These are phyloP conservation scores for Brassica balearica DNA, from an alignment of 441 rosid genomes.

Conservation along the genomic window DNA sequence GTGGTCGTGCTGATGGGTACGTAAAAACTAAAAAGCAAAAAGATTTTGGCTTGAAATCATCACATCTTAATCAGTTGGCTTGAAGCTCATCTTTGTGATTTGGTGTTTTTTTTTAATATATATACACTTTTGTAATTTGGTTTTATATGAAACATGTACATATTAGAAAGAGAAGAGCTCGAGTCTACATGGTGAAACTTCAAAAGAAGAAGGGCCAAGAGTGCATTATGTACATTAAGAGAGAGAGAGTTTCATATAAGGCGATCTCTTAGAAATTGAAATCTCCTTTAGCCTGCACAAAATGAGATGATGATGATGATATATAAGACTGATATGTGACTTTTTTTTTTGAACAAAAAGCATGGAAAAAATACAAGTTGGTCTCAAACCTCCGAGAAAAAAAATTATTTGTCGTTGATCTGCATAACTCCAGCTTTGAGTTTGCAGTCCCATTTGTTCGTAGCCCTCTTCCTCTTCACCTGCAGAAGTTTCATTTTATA, in stretches of 20 bases:
- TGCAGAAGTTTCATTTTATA: neutral
- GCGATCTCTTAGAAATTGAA: conserved; percentile 21
- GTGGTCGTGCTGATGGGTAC: no score
- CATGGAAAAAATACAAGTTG: neutral
- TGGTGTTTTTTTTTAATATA: no score
- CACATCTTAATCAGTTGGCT: neutral
- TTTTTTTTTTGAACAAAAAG: neutral
- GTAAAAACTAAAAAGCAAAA: no score
- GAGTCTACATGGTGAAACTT: neutral
- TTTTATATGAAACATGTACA: neutral
- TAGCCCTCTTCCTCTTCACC: conserved; percentile 14
- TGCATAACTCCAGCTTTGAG: conserved; percentile 24
- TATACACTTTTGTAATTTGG: no score
- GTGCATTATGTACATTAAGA: neutral
- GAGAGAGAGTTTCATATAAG: neutral
- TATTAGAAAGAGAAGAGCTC: conserved; percentile 3
- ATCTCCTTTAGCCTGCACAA: conserved; percentile 32
- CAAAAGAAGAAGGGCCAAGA: neutral
- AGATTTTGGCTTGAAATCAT: neutral
- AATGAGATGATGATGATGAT: no score
- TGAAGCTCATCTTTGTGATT: neutral
- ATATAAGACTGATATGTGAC: neutral
- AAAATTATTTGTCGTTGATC: neutral
- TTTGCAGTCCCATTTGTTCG: conserved; percentile 15
- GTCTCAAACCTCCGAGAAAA: conserved; percentile 22